Base-by-base conservation (phyloP, 805 yeast species). In the Wickerhamomyces tratensis region DNA sequence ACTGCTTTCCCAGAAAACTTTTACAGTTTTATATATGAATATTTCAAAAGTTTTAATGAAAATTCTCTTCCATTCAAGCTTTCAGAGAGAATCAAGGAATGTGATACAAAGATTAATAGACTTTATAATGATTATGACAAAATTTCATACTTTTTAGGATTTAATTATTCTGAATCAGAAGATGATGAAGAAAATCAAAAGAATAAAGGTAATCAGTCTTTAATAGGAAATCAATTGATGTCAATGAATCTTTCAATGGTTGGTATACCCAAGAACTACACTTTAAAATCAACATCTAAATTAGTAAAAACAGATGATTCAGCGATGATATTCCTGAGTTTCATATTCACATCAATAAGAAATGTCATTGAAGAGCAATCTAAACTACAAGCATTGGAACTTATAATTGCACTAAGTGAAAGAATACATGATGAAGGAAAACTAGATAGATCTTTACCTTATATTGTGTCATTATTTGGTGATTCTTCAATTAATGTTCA, bases 371-470 rank as follows among this genome's bases (percentile, higher is more conserved):
- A 74, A 26, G 79, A 86, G 1, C 54, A 72, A 0, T 76, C 79
- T 36, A 68, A 86, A 46, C 57, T 81, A 8, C 75, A 77, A 52
- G 91, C 89, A 1, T 71, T 94, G 47, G 93, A 87, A 53, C 61
- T 89, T 47, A 72, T 93, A 1, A 58, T 86, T 8, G 84, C 86
- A 0, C 68, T 91, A 15, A 76, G 91, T 2, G 95, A 86, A 53
- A 74, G 77, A 44, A 67, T 87, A 2, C 74, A 76, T 25, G 98
- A 93, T 56, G 95, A 85, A 43, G 80, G 79, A 13, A 91, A 88
- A 56, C 65, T 93, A 35, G 97, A 93, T 58, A 63, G 97, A 38
- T 77, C 87, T 31, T 59, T 93, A 25, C 98, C 98, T 0, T 86
- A 82, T 55, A 58, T 93, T 25, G 72, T 86, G 25, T 64, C 77